Percentiles rank a stretch among this genome's conserved stretches.
Evolutionary conservation across 2,329 filamentous ascomycete species (phyloP).

Genomic region (Exophiala xenobiotica): DNA sequence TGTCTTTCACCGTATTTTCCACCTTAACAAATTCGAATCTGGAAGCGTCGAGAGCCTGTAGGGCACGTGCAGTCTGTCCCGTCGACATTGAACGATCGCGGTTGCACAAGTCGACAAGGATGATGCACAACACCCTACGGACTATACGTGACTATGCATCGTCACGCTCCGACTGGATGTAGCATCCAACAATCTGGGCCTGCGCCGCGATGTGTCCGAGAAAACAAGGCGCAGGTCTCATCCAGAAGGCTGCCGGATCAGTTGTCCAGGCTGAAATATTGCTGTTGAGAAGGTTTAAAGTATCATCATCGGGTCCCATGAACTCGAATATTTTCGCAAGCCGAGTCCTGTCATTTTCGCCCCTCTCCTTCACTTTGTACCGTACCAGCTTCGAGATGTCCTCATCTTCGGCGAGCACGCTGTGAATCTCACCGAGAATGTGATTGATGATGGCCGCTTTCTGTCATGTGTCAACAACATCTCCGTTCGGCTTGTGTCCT

Average conservation of each 20-base stretch:
- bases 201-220: not conserved
- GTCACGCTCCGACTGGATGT: slow-evolving; percentile 4
- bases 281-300: not conserved
- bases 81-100: not conserved
- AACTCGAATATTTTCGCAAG: not conserved
- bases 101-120: not conserved
- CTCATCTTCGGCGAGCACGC: not conserved
- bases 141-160: slow-evolving; percentile 8
- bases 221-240: not conserved
- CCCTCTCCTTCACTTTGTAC: not conserved
- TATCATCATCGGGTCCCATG: not conserved
- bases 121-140: slow-evolving; percentile 1
- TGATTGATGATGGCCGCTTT: slow-evolving; percentile 1
- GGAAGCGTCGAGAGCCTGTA: slow-evolving; percentile 1
- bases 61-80: not conserved
- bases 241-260: not conserved
- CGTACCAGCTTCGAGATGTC: not conserved
- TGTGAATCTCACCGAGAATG: not conserved
- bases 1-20: slow-evolving; percentile 5
- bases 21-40: not conserved
- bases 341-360: not conserved
- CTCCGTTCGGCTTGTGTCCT: no score
- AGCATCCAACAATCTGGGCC: slow-evolving; percentile 2
- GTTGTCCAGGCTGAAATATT: not conserved
- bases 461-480: no score